These are phyloP conservation scores for Marvania coccoides DNA, from an alignment of 139 green algal species.

Conservation along the genomic window DNA sequence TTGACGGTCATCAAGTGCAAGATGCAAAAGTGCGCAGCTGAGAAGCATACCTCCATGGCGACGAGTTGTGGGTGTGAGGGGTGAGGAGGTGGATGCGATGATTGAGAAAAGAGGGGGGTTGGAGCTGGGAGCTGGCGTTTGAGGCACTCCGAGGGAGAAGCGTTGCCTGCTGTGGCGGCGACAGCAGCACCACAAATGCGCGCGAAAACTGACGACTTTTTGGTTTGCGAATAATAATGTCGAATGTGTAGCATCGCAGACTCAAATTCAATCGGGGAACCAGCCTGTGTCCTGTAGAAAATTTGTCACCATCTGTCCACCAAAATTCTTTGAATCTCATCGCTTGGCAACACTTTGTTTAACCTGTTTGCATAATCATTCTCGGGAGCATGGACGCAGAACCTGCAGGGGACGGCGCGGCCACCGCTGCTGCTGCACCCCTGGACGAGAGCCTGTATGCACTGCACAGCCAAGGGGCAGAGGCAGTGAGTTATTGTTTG, in stretches of 20 bases:
- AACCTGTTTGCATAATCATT: neutral
- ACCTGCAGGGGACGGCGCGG: neutral
- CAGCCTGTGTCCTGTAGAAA: neutral
- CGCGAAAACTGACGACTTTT: neutral
- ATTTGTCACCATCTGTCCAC: neutral
- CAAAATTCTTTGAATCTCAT: no score
- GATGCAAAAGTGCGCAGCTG: neutral
- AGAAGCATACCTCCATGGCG: neutral
- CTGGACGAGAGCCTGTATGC: conserved; percentile 4
- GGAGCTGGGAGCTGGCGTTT: neutral
- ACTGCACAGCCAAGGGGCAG: conserved; percentile 29
- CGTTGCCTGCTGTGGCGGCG: neutral
- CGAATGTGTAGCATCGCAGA: neutral
- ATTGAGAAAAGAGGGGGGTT: neutral
- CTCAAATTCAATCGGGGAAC: no score
- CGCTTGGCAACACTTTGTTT: neutral
- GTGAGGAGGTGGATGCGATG: neutral
- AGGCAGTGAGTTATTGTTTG: conserved; percentile 18
- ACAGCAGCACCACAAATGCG: neutral
- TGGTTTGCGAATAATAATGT: neutral
- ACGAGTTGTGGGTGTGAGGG: neutral
- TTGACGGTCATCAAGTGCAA: no score
- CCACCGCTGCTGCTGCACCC: neutral
- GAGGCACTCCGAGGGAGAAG: neutral
- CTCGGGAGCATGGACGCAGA: neutral